phyloP scores from a whole-genome alignment of 208 protist species.

The Crithidia bombi region DNA sequence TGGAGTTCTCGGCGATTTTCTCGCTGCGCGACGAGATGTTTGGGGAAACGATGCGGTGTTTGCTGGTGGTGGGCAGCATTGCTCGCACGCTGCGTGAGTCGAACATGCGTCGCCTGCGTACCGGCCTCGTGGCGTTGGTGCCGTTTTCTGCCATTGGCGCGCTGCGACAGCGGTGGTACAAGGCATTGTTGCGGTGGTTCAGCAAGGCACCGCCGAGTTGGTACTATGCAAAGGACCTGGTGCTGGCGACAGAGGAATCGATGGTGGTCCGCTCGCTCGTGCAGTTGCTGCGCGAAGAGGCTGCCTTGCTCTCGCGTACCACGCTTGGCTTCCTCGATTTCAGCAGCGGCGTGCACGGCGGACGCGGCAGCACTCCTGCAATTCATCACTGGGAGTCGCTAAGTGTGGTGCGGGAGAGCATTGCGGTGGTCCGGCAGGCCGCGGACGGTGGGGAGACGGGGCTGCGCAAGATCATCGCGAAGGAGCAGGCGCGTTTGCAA shows the following conservation, averaged over 20 bases:
- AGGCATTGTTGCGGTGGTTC: constrained; percentile 84
- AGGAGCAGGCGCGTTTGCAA: constrained; percentile 52
- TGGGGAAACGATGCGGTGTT: constrained; percentile 74
- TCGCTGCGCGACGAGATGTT: constrained; percentile 84
- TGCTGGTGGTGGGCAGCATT: constrained; percentile 67
- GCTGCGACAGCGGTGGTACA: constrained; percentile 80
- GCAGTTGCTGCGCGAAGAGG: constrained; percentile 56
- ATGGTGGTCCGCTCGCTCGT: constrained; percentile 60
- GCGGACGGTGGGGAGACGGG: constrained; percentile 24
- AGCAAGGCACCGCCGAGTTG: constrained; percentile 74
- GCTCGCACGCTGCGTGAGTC: constrained; percentile 54
- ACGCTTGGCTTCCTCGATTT: constrained; percentile 75
- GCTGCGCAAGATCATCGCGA: constrained; percentile 35
- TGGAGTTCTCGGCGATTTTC: constrained; percentile 50
- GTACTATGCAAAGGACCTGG: constrained; percentile 72
- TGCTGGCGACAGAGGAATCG: constrained; percentile 52
- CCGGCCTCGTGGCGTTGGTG: constrained; percentile 44
- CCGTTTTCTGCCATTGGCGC: constrained; percentile 64
- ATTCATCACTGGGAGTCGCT: constrained; percentile 31
- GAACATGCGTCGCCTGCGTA: constrained; percentile 57
- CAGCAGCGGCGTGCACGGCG: constrained; percentile 26
- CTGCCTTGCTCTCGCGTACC: constrained; percentile 30
- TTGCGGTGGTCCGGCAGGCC: constrained; percentile 27
- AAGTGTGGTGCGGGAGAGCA: constrained; percentile 33
- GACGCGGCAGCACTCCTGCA: not conserved